Base-by-base conservation (phyloP, 208 protist genomes). In the Trypanosoma rangeli region DNA sequence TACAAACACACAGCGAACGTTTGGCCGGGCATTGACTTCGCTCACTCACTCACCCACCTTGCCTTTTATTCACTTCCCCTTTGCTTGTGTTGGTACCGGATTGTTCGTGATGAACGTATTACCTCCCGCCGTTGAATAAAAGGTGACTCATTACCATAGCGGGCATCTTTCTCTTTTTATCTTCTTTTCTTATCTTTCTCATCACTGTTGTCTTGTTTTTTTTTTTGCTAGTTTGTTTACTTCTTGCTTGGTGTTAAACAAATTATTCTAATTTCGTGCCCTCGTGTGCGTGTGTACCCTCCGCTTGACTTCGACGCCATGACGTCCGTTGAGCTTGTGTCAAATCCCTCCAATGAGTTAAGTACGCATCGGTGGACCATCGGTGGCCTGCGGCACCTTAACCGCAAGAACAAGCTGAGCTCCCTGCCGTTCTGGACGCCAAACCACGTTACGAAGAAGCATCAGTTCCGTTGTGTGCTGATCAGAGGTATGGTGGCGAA, bases 351-450 rank as follows among this genome's bases (percentile, higher is more conserved):
- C 35, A 70, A 66, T 5, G 61, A 84, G 59, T 73, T 80, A n/a
- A 83, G 80, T 20, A 78, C 81, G 24, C 78, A 91, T 70, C 63
- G 67, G 13, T 91, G 84, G 85, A 62, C 59, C 8, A 64, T 76
- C 15, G 3, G 37, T 5, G 85, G 84, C 22, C 55, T 92, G 16
- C 54, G 69, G 20, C 64, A 86, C 39, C 77, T 95, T 4, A 87
- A 73, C 28, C 83, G 85, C 4, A 63, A 80, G 13, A 95, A 95
- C 85, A 95, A 95, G 68, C 62, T 92, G 9, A 80, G 70, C 31
- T 93, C 90, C 5, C 79, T 92, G 13, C 87, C 90, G 1, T 95
- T 95, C 63, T 93, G 85, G 84, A 65, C 83, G 1, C 90, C 87
- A 4, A 93, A 88, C 63, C 29, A 79, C 16, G 65, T 52, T 3